phyloP scores from a whole-genome alignment of 768 basidiomycete species.

The Tylopilus sp. region DNA sequence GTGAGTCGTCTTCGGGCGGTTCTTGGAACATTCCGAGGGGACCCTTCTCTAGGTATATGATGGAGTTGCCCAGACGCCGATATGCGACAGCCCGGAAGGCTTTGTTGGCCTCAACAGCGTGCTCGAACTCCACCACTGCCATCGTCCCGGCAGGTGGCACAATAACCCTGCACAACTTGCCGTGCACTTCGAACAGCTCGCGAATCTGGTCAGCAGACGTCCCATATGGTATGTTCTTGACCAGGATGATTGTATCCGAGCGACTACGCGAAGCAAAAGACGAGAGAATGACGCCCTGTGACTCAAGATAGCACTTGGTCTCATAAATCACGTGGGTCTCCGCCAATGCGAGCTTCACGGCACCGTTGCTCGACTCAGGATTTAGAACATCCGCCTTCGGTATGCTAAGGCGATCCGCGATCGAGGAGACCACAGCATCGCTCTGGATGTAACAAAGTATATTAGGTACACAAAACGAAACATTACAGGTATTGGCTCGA shows the following conservation, averaged over 20 bases:
- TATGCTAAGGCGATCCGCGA: conserved; percentile 86
- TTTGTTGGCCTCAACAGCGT: conserved; percentile 61
- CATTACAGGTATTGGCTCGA: conserved; percentile 26
- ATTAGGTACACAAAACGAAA: conserved; percentile 19
- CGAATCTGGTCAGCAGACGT: conserved; percentile 74
- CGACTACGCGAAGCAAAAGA: conserved; percentile 51
- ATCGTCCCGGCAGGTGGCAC: conserved; percentile 92
- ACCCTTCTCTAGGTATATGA: conserved; percentile 92
- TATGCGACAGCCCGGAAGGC: conserved; percentile 86
- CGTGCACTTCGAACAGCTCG: conserved; percentile 75
- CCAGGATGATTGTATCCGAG: conserved; percentile 81
- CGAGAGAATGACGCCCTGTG: conserved; percentile 63
- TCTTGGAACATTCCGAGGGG: conserved; percentile 78
- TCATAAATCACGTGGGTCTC: conserved; percentile 96
- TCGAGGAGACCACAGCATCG: conserved; percentile 88
- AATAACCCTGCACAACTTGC: conserved; percentile 64
- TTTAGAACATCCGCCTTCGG: conserved; percentile 86
- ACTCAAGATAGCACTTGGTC: conserved; percentile 86
- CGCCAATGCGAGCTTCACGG: conserved; percentile 92
- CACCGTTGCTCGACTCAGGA: conserved; percentile 74
- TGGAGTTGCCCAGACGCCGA: conserved; percentile 80
- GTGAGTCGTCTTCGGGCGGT: conserved; percentile 25
- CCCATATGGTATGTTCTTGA: conserved; percentile 96
- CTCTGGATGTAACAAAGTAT: conserved; percentile 48
- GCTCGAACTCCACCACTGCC: conserved; percentile 85